Base-by-base conservation (phyloP, 805 yeast species). In the Starmerella stellata region DNA sequence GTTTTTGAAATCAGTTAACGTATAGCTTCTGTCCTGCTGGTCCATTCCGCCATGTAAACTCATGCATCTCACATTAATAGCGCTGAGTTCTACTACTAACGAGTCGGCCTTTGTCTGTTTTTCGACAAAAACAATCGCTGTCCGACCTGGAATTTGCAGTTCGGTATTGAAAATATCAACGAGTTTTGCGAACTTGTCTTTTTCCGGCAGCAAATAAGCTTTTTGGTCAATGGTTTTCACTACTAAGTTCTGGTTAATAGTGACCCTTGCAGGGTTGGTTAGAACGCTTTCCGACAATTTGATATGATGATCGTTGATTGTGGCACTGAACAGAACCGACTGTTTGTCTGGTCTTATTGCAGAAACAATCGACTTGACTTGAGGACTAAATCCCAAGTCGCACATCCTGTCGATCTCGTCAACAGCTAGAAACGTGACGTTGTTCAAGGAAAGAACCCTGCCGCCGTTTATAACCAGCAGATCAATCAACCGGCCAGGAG, bases 401-500 rank as follows among this genome's bases (percentile, higher is more conserved):
- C 87, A 87, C 78, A 90, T 75, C 45, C 98, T 61, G 57, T 90
- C 98, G 1, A 96, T 95, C 36, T 90, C 98, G 55, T 90, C 98
- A 42, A 90, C 61, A 0, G 85, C 92, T n/a, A 82, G 65, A 55
- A 75, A 82, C 0, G 94, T 75, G 4, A 78, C 73, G 32, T 85
- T 61, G 21, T 63, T 60, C 5, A 90, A 62, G 44, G 73, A 75
- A 3, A 78, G 65, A 1, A 83, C 70, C 37, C 81, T 65, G 0
- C 95, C 95, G 29, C 70, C 60, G 53, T 87, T 87, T 3, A 92
- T 76, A 2, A 93, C 73, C 23, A 90, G 59, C 31, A 90, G 60
- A 58, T 90, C 98, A 39, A 90, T 87, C 47, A 90, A 68, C 43
- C 98, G 63, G 1, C 98, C 98, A 0, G 98, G 98, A 0, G 98